These are phyloP conservation scores for Leonotis leonurus DNA, from an alignment of 257 asterid species.

Conservation along the genomic window DNA sequence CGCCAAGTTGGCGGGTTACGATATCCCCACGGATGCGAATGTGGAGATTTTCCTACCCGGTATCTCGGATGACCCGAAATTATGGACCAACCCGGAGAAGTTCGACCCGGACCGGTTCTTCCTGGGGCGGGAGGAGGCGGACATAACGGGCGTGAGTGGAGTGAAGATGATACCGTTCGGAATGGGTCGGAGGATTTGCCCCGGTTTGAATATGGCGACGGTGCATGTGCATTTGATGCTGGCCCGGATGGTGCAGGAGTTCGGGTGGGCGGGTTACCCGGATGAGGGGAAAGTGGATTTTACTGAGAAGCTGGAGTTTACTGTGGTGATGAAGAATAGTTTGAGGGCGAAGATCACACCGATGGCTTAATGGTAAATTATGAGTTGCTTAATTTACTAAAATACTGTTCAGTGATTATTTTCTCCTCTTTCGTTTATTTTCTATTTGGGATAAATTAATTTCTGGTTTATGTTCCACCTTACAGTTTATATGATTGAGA, in stretches of 20 bases:
- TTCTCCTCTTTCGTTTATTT: background rate
- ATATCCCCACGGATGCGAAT: slow-evolving; percentile 54
- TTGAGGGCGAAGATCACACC: slow-evolving; percentile 56
- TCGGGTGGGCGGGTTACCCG: slow-evolving; percentile 74
- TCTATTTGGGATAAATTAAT: background rate
- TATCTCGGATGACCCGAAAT: slow-evolving; percentile 63
- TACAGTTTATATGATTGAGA: background rate
- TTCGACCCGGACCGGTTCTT: slow-evolving; percentile 86
- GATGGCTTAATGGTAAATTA: slow-evolving; percentile 31
- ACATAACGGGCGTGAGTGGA: slow-evolving; percentile 64
- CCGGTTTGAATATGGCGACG: slow-evolving; percentile 80
- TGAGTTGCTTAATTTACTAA: background rate
- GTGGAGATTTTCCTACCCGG: slow-evolving; percentile 60
- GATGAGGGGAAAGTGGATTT: slow-evolving; percentile 58
- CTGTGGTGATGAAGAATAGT: slow-evolving; percentile 79
- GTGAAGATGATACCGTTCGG: slow-evolving; percentile 93
- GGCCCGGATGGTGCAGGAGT: slow-evolving; percentile 90
- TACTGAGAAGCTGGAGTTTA: slow-evolving; percentile 64
- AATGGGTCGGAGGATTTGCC: slow-evolving; percentile 85
- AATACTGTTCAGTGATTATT: background rate
- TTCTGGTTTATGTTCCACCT: too few relatives aligned
- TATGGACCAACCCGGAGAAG: slow-evolving; percentile 65
- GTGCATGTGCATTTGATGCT: slow-evolving; percentile 62
- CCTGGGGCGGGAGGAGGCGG: slow-evolving; percentile 59
- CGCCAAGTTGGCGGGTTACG: slow-evolving; percentile 65